These are phyloP conservation scores for Sporothrix brasiliensis DNA, from an alignment of 2,329 filamentous ascomycete genomes.

Conservation along the genomic window DNA sequence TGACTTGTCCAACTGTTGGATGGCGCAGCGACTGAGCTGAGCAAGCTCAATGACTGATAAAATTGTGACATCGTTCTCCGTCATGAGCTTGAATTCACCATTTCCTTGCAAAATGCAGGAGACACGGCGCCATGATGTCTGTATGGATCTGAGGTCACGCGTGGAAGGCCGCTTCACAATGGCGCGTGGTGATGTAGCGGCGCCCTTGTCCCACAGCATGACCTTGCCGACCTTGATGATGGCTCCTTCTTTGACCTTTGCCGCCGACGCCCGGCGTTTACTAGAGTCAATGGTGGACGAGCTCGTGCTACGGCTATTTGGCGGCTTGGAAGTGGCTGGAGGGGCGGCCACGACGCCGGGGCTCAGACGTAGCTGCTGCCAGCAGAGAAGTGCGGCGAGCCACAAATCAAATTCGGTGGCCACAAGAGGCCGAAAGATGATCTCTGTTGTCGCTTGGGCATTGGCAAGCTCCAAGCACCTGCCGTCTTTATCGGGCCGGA, in stretches of 20 bases:
- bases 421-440: constrained; percentile 66
- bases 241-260: constrained; percentile 64
- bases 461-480: constrained; percentile 60
- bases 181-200: constrained; percentile 57
- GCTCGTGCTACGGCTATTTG: constrained; percentile 44
- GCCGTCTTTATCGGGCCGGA: constrained; percentile 49
- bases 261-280: constrained; percentile 48
- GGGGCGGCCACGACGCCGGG: constrained; percentile 35
- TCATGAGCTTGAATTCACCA: constrained; percentile 87
- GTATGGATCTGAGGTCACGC: constrained; percentile 56
- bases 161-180: constrained; percentile 62
- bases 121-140: constrained; percentile 78
- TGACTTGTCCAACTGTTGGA: constrained; percentile 86
- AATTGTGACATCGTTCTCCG: constrained; percentile 78
- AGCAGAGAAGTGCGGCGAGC: constrained; percentile 78
- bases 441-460: constrained; percentile 59
- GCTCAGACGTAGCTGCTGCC: constrained; percentile 70
- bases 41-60: constrained; percentile 84
- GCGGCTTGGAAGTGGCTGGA: constrained; percentile 47
- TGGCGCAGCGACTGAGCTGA: constrained; percentile 83
- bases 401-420: constrained; percentile 73
- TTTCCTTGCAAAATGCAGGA: constrained; percentile 95
- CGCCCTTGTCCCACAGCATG: constrained; percentile 84
- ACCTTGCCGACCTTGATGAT: constrained; percentile 96
- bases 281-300: constrained; percentile 47